These are phyloP conservation scores for Paramecium sonneborni DNA, from an alignment of 73 alveolate genomes.

Conservation along the genomic window DNA sequence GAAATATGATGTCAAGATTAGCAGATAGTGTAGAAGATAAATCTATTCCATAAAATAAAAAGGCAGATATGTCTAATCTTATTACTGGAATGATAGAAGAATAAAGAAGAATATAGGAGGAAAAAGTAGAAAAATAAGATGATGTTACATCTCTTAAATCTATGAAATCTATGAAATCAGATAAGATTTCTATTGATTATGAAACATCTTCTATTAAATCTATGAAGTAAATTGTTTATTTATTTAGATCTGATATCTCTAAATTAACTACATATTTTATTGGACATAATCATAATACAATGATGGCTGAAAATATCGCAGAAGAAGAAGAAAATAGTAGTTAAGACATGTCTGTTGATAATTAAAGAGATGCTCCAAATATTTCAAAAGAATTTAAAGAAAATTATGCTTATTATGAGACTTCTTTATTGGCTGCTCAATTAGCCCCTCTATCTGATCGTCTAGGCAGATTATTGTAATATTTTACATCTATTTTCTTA, in stretches of 20 bases:
- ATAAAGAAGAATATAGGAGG: background rate
- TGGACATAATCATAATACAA: background rate
- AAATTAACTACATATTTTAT: background rate
- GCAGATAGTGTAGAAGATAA: conserved; percentile 46
- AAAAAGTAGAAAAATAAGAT: conserved; percentile 17
- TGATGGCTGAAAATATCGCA: conserved; percentile 27
- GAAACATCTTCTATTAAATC: conserved; percentile 55
- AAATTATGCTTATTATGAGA: conserved; percentile 36
- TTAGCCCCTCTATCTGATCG: conserved; percentile 38
- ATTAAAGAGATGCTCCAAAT: conserved; percentile 24
- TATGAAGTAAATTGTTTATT: background rate
- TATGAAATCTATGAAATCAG: conserved; percentile 54
- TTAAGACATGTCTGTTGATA: conserved; percentile 43
- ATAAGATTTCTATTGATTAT: conserved; percentile 44
- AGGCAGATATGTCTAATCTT: background rate
- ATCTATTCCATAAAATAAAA: background rate
- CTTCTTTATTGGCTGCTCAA: conserved; percentile 1
- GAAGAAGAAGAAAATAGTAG: conserved; percentile 56
- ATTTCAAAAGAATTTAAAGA: conserved; percentile 36
- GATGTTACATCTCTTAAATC: conserved; percentile 48
- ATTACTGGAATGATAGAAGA: conserved; percentile 51
- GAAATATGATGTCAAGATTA: conserved; percentile 41
- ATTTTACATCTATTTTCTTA: background rate
- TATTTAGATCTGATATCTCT: conserved; percentile 45
- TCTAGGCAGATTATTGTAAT: conserved; percentile 48